Base-by-base conservation (phyloP, 306 rosid species). In the Senna siamea region DNA sequence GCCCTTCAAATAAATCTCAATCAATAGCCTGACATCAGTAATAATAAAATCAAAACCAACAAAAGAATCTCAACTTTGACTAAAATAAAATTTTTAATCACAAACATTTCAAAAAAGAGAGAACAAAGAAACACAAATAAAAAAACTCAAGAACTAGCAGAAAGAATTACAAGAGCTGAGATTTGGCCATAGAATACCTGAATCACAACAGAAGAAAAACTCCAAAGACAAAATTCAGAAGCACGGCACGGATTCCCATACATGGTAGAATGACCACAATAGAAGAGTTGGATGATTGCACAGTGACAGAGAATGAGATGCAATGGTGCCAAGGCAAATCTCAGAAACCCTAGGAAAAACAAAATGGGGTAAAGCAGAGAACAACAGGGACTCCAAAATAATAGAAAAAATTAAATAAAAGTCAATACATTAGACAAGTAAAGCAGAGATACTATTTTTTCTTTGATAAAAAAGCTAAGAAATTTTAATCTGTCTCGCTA, bases 281-380 rank as follows among this genome's bases (percentile, higher is more conserved):
- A 4, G 20, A 41, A 59, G 41, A 78, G 41, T n/a, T 60, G 41
- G 30, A 28, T 28, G 13, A 57, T 47, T 69, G 82, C 26, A 53
- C 47, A 61, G 74, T 53, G 76, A 53, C 51, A 62, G 9, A 57
- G 32, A 78, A 69, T 69, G 70, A 34, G 4, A 44, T 23, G 46
- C 3, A 10, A 19, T 8, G 50, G 34, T 2, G 12, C 35, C 58
- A 1, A 20, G 44, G 19, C 7, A 63, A 73, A 69, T 69, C 54
- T 7, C 66, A 12, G 84, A 82, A 91, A 86, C 93, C 98, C 98
- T 89, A 89, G 57, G 4, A n/a, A 60, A 55, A 60, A 60, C 37
- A 37, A 37, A 37, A 15, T 1, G 5, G 44, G 32, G 20, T 7
- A 60, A 60, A 34, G 26, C 13, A n/a, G 14, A 60, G 44, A 20